Evolutionary conservation across 2,329 filamentous ascomycete genomes (phyloP).

Genomic region (Beauveria bassiana): DNA sequence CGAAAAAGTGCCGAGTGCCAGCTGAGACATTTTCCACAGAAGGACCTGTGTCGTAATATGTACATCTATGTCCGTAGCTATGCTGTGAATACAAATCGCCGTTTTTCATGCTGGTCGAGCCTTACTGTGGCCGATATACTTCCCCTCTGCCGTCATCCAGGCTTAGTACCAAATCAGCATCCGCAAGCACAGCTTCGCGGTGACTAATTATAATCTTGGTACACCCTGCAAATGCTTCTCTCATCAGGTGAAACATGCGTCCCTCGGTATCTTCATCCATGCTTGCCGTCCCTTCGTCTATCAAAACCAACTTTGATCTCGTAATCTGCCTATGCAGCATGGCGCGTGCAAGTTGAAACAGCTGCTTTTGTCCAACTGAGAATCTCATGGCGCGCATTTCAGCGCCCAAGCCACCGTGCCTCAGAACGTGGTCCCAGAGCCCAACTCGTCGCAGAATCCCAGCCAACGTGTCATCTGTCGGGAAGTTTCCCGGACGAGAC

Average conservation of each 20-base stretch:
- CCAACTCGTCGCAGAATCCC: conserved; percentile 1
- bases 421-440: background rate
- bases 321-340: background rate
- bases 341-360: conserved; percentile 3
- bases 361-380: background rate
- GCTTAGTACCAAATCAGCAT: background rate
- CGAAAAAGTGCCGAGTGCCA: too few relatives aligned
- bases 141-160: background rate
- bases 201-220: background rate
- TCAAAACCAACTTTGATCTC: background rate
- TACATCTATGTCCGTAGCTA: background rate
- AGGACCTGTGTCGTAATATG: background rate
- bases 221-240: background rate
- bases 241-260: background rate
- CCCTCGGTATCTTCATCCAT: background rate
- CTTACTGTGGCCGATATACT: background rate
- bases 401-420: background rate
- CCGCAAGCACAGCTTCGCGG: background rate
- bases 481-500: background rate
- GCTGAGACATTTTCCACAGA: too few relatives aligned
- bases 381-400: background rate
- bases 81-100: background rate
- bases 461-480: background rate
- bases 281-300: background rate
- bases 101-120: background rate